Evolutionary conservation across 805 yeast species (phyloP), one percentile per base, ranked within the genome.

Genomic region (Saturnispora sanitii): DNA sequence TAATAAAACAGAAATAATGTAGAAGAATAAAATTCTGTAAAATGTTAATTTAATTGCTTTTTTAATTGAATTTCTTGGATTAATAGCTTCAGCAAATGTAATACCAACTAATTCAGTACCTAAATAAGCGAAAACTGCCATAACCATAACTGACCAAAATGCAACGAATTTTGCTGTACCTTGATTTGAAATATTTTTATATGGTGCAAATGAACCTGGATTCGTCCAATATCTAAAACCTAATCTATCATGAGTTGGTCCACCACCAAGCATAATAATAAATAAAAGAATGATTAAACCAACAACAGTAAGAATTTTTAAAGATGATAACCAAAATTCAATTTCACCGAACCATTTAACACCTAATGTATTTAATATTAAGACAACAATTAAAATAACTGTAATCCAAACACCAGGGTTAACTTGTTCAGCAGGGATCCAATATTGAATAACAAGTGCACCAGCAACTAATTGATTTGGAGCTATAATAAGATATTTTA

Each of bases 181-280:
- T 77, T 20, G 13, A 18, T 40, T 35, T 16, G 66, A 60, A 1
- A 76, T 72, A 35, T 68, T 73, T 2, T 66, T 64, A 45, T 67
- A 53, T 17, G 69, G 56, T 15, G 58, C 61, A 50, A 68, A 64
- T 1, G 70, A 64, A 19, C 70, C 70, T 2, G 67, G 67, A 33
- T 61, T 39, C 38, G 56, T 55, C 75, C 75, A 71, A 50, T 67
- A 68, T 40, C 60, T 55, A 47, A 64, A 64, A 6, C 65, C 61
- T 52, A 65, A 49, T 58, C 90, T 70, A 50, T 81, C 86, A 51
- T 78, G 80, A 33, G 68, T 67, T 47, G 90, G 88, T 22, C 78
- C 83, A 41, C 92, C 94, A 45, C 94, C 94, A 42, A 77, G 64
- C 62, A 81, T 79, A 45, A 82, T 71, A 43, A 78, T 62, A 47